phyloP scores from a whole-genome alignment of 768 basidiomycete genomes.

The Clitopilus passeckerianus region DNA sequence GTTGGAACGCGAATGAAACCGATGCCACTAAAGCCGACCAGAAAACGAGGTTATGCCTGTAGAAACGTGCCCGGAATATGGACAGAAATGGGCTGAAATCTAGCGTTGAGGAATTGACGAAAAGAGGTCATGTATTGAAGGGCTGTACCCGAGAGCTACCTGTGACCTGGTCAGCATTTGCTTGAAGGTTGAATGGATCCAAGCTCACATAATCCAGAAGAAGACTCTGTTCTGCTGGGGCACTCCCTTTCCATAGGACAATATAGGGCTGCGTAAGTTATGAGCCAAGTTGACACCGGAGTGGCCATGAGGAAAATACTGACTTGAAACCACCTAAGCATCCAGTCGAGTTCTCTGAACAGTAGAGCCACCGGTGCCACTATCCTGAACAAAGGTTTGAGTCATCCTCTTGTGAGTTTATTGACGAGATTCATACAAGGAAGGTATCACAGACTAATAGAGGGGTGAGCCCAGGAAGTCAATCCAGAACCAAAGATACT shows the following conservation, averaged over 20 bases:
- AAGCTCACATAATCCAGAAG: conserved; percentile 58
- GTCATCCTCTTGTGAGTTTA: neutral
- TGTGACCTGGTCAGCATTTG: conserved; percentile 11
- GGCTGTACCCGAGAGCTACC: conserved; percentile 38
- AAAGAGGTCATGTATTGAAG: neutral
- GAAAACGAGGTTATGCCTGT: conserved; percentile 51
- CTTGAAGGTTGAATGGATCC: neutral
- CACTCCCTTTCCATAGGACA: conserved; percentile 45
- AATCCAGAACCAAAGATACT: neutral
- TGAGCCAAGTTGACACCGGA: conserved; percentile 1
- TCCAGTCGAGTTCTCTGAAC: conserved; percentile 51
- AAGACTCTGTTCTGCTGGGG: conserved; percentile 53
- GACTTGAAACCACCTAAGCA: conserved; percentile 56
- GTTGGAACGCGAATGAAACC: conserved; percentile 46
- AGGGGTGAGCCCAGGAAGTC: neutral
- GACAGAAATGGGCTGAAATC: conserved; percentile 34
- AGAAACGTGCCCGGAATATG: conserved; percentile 40
- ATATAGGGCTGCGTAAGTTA: conserved; percentile 52
- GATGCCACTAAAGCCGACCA: conserved; percentile 47
- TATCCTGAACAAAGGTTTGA: conserved; percentile 21
- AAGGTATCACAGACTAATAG: conserved; percentile 55
- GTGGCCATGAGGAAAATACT: conserved; percentile 11
- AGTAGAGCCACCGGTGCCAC: conserved; percentile 45
- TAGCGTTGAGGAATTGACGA: conserved; percentile 3
- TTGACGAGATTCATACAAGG: conserved; percentile 24